A percentile compares a stretch with the other conserved stretches of the same genome.
Evolutionary conservation across 106 monocot genomes (phyloP).

Genomic region (Agapanthus africanus): DNA sequence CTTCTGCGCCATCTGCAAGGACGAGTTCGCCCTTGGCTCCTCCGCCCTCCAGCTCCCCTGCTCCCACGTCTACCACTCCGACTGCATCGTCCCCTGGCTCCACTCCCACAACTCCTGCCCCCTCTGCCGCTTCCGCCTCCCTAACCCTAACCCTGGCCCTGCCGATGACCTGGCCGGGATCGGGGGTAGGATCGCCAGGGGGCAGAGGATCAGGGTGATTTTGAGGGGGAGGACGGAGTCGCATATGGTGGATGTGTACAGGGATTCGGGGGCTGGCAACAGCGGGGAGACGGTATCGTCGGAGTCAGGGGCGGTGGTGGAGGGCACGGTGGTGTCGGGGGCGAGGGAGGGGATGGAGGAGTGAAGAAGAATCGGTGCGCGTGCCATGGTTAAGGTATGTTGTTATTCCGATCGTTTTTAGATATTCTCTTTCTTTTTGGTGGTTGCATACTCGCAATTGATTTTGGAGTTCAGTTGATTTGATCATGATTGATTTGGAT

Average conservation of each 20-base stretch:
- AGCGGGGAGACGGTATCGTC: background rate
- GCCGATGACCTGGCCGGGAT: background rate
- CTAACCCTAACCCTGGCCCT: background rate
- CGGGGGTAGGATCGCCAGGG: background rate
- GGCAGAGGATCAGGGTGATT: slow-evolving; percentile 1
- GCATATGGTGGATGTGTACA: background rate
- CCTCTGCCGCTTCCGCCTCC: slow-evolving; percentile 42
- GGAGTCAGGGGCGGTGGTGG: background rate
- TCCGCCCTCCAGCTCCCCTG: slow-evolving; percentile 51
- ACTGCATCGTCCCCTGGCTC: slow-evolving; percentile 73
- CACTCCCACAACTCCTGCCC: slow-evolving; percentile 61
- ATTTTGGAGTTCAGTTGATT: background rate
- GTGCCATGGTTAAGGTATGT: background rate
- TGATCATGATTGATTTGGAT: background rate
- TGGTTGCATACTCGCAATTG: background rate
- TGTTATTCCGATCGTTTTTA: too few species aligned
- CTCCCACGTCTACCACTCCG: slow-evolving; percentile 60
- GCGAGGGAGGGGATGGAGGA: background rate
- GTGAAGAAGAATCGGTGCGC: background rate
- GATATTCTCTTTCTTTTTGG: background rate
- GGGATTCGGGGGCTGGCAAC: background rate
- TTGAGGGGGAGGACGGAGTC: background rate
- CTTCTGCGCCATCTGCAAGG: slow-evolving; percentile 69
- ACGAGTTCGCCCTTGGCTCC: slow-evolving; percentile 38
- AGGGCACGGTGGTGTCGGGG: background rate